Evolutionary conservation across 2,329 filamentous ascomycete genomes (phyloP).

Genomic region (Aspergillus sp.): DNA sequence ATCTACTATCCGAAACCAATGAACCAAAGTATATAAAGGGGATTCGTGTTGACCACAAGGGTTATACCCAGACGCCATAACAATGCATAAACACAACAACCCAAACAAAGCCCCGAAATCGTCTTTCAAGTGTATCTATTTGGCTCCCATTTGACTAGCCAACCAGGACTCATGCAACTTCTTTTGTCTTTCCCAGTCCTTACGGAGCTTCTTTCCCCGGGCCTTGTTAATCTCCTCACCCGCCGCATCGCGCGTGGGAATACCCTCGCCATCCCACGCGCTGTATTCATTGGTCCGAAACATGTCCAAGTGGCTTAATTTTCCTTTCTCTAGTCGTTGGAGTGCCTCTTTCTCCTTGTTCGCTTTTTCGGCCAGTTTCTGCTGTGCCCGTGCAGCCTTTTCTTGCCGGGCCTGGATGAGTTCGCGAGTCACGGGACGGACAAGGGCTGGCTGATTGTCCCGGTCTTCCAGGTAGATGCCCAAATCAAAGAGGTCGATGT

Average conservation of each 20-base stretch:
- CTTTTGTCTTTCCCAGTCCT: slow-evolving; percentile 86
- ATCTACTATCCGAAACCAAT: too few relatives aligned
- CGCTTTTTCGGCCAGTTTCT: slow-evolving; percentile 43
- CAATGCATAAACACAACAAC: background rate
- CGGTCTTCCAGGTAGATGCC: slow-evolving; percentile 86
- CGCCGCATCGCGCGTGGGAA: slow-evolving; percentile 68
- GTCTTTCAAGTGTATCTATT: slow-evolving; percentile 2
- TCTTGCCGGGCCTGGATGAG: slow-evolving; percentile 49
- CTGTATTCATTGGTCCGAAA: slow-evolving; percentile 51
- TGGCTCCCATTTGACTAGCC: slow-evolving; percentile 9
- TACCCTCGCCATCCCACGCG: slow-evolving; percentile 73
- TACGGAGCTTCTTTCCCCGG: slow-evolving; percentile 70
- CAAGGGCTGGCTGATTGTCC: slow-evolving; percentile 59
- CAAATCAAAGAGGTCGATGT: slow-evolving; percentile 70
- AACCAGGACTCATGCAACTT: slow-evolving; percentile 43
- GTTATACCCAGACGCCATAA: background rate
- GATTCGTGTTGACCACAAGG: background rate
- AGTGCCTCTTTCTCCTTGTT: slow-evolving; percentile 37
- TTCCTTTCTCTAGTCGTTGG: slow-evolving; percentile 53
- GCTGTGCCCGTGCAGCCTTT: slow-evolving; percentile 42
- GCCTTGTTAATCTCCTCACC: slow-evolving; percentile 76
- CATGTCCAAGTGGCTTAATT: slow-evolving; percentile 44
- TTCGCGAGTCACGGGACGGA: slow-evolving; percentile 56
- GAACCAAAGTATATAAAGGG: background rate
- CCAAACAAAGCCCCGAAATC: too few relatives aligned